Evolutionary conservation across 805 yeast species (phyloP), one percentile per base, ranked within the genome.

Genomic region (Nakazawaea laoshanensis): DNA sequence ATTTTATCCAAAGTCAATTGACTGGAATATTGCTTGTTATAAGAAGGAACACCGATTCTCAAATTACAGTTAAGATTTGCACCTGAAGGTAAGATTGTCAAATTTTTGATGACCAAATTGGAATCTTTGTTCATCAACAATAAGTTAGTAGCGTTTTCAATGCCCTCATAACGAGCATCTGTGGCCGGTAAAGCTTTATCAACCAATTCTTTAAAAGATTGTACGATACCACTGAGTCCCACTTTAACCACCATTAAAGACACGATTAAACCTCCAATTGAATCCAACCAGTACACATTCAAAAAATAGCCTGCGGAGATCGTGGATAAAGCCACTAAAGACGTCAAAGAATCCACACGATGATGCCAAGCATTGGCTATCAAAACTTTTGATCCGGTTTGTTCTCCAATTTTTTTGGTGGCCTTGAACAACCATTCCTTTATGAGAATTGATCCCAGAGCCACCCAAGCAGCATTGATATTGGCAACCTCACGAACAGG

Each of bases 291-390:
- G 27, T 76, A 77, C 24, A 85, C 70, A 41, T 77, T 71, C 41
- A 87, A 70, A 39, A 85, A 63, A 44, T 82, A 78, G 21, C 96
- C 94, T 2, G 88, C 77, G 0, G 94, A 71, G 32, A 92, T 92
- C 1, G 97, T 87, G 4, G 77, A 70, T 14, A 89, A 67, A 0
- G 97, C 96, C 6, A 89, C 97, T 15, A 81, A 65, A 0, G 96
- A 85, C 1, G 97, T 94, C 45, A 92, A 54, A 1, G 95, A 81
- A 51, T 92, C 98, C 8, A 89, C 92, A 42, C 98, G 69, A 52
- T 92, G 98, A 54, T 92, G 98, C 97, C 98, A 92, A 3, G 98
- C 98, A 50, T 92, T 92, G 4, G 98, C 98, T 31, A 85, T 76
- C 30, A 92, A 65, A 3, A 92, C 97, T 41, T 86, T 85, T 1